Evolutionary conservation across 78 protist genomes (phyloP), one percentile per base, ranked within the genome.

Genomic region (Dictyostelium discoideum): DNA sequence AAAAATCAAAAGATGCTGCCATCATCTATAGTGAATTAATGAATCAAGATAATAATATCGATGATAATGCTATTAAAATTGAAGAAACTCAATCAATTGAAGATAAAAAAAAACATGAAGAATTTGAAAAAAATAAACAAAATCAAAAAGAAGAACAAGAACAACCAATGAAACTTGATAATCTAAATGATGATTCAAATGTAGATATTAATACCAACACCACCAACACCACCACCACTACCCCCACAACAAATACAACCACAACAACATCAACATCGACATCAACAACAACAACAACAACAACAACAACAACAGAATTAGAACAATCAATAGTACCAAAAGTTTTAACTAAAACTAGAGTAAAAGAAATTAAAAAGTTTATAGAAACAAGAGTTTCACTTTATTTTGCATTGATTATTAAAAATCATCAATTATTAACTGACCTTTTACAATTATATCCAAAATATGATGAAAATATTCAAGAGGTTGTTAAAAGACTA

Each of bases 321-420:
- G 40, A 76, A 69, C 29, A 0, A 26, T 76, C 13, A 13, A 2
- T 10, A 3, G 29, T 26, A 79, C 7, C 84, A 44, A 79, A 16
- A 3, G 39, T 69, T 69, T 26, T 69, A 57, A n/a, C 32, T 11
- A n/a, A 32, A 20, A 16, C 0, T 8, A 18, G 76, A 74, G 11
- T 39, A 87, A 42, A 42, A 48, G 87, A 63, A 63, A 24, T 82
- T 74, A 48, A 67, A 29, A 80, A 65, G 39, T 85, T 42, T 44
- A 69, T 85, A 69, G 90, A 85, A 69, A 85, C 79, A 42, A 82
- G 85, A 83, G 46, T 90, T 8, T 37, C 57, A 50, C 74, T 90
- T 14, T 90, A 29, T 63, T 90, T 73, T 16, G 84, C 95, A 1
- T 57, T 90, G 16, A 69, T 86, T 22, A 77, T 24, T 18, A 90